Evolutionary conservation across 257 asterid genomes (phyloP).

Genomic region (Fraxinus cuspidata): DNA sequence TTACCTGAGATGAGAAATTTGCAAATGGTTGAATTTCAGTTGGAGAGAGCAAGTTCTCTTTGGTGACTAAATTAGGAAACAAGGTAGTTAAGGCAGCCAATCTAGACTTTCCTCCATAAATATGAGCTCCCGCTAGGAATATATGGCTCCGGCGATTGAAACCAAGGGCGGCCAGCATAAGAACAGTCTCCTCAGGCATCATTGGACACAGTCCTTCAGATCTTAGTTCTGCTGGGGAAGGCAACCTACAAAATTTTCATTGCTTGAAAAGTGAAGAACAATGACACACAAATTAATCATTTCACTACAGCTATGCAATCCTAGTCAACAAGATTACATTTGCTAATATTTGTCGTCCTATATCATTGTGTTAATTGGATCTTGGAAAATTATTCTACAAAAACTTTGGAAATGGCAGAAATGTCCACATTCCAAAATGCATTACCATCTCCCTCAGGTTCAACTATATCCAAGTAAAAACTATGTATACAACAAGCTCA

Average conservation of each 20-base stretch:
- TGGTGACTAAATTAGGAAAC: slow-evolving; percentile 88
- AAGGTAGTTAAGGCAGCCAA: slow-evolving; percentile 81
- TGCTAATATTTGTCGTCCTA: neutral
- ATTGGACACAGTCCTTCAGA: slow-evolving; percentile 93
- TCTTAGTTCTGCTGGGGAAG: slow-evolving; percentile 61
- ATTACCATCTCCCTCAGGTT: neutral
- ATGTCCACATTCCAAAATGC: neutral
- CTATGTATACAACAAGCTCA: neutral
- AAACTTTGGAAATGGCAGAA: neutral
- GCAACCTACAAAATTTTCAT: slow-evolving; percentile 56
- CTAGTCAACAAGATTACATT: neutral
- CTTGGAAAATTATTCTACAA: neutral
- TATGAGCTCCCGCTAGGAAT: slow-evolving; percentile 92
- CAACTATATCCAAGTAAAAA: neutral
- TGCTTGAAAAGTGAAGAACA: slow-evolving; percentile 15
- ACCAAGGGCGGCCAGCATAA: slow-evolving; percentile 96
- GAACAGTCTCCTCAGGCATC: slow-evolving; percentile 99
- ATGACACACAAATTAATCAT: neutral
- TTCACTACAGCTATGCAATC: neutral
- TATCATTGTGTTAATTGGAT: neutral
- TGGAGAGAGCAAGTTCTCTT: slow-evolving; percentile 84
- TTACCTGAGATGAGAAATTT: slow-evolving; percentile 94
- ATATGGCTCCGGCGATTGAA: slow-evolving; percentile 80
- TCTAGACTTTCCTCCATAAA: slow-evolving; percentile 88
- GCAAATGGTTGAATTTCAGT: slow-evolving; percentile 73